These are phyloP conservation scores for Geotrichum citri-aurantii DNA, from an alignment of 1,139 yeast genomes.

Conservation along the genomic window DNA sequence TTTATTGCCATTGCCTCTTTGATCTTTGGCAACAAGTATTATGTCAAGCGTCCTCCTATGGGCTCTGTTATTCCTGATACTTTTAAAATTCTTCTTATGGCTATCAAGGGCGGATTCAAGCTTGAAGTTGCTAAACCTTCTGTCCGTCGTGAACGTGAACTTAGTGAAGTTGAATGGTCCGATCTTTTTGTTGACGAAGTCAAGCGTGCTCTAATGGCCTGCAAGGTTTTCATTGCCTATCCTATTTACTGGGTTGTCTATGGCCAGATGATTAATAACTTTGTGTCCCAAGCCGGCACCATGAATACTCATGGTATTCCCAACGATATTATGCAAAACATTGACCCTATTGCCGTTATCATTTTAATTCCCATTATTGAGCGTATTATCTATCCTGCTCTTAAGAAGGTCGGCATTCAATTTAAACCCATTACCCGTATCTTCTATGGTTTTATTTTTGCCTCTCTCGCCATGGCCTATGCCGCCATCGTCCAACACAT, in stretches of 20 bases:
- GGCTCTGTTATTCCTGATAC: slow-evolving; percentile 58
- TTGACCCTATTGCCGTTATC: slow-evolving; percentile 57
- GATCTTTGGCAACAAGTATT: slow-evolving; percentile 50
- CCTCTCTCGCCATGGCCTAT: slow-evolving; percentile 63
- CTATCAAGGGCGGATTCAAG: slow-evolving; percentile 45
- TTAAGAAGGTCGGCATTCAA: slow-evolving; percentile 44
- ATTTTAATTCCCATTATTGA: slow-evolving; percentile 59
- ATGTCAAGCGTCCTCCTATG: slow-evolving; percentile 56
- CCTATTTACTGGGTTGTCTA: slow-evolving; percentile 65
- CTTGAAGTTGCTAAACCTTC: slow-evolving; percentile 55
- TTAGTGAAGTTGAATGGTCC: slow-evolving; percentile 47
- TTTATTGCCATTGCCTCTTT: slow-evolving; percentile 54
- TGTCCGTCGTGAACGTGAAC: slow-evolving; percentile 36
- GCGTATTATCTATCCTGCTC: slow-evolving; percentile 48
- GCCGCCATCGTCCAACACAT: slow-evolving; percentile 77
- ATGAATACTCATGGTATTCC: slow-evolving; percentile 63
- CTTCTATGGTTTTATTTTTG: slow-evolving; percentile 67
- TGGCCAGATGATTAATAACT: slow-evolving; percentile 62
- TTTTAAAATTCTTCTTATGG: slow-evolving; percentile 46
- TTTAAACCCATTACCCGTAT: slow-evolving; percentile 62
- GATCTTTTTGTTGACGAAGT: slow-evolving; percentile 62
- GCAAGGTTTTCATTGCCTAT: slow-evolving; percentile 57
- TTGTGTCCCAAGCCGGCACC: slow-evolving; percentile 58
- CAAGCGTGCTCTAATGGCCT: slow-evolving; percentile 51
- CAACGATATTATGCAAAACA: slow-evolving; percentile 58